Evolutionary conservation across 768 basidiomycete genomes (phyloP).

Genomic region (Paxillus rubicundulus): DNA sequence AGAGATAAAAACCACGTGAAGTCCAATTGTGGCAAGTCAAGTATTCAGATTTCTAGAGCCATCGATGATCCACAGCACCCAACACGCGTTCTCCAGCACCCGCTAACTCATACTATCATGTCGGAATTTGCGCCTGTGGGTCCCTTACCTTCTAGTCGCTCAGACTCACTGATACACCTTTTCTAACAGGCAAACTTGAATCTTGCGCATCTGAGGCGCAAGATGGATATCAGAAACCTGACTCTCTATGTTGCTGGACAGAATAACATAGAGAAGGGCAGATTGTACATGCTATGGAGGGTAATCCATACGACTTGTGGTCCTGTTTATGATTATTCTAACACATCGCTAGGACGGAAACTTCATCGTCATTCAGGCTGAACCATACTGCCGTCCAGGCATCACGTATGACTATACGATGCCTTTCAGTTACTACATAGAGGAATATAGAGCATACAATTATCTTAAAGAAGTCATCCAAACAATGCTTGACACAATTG

Average conservation of each 20-base stretch:
- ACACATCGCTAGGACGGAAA: slow-evolving; percentile 25
- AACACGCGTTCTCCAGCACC: slow-evolving; percentile 20
- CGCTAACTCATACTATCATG: slow-evolving; percentile 3
- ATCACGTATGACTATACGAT: not conserved
- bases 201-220: slow-evolving; percentile 21
- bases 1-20: not conserved
- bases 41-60: slow-evolving; percentile 3
- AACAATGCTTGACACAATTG: slow-evolving; percentile 31
- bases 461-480: slow-evolving; percentile 32
- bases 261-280: slow-evolving; percentile 9
- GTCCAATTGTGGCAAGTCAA: slow-evolving; percentile 22
- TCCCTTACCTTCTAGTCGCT: slow-evolving; percentile 12
- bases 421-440: not conserved
- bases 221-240: slow-evolving; percentile 23
- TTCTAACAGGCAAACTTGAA: slow-evolving; percentile 15
- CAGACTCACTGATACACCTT: not conserved
- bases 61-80: slow-evolving; percentile 13
- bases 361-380: slow-evolving; percentile 29
- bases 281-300: slow-evolving; percentile 29
- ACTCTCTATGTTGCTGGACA: slow-evolving; percentile 17
- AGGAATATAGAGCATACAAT: slow-evolving; percentile 21
- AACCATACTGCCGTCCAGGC: slow-evolving; percentile 25
- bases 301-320: slow-evolving; percentile 5
- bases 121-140: slow-evolving; percentile 32
- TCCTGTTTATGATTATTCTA: not conserved